These are phyloP conservation scores for Penicillium sp. DNA, from an alignment of 2,329 filamentous ascomycete species.

Conservation along the genomic window DNA sequence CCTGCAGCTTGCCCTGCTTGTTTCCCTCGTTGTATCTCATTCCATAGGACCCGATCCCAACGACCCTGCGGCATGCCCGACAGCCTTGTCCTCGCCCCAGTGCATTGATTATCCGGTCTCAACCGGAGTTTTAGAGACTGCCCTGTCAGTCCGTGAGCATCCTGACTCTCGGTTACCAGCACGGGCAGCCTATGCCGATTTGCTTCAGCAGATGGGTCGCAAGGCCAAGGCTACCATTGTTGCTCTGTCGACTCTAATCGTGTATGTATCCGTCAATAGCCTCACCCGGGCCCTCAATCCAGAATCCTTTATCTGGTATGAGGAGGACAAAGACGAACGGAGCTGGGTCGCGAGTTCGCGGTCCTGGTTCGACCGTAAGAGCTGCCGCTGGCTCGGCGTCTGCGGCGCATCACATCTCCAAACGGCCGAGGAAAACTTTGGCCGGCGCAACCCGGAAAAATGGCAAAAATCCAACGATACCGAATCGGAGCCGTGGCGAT, in stretches of 20 bases:
- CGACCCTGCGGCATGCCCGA: slow-evolving; percentile 11
- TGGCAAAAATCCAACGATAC: slow-evolving; percentile 22
- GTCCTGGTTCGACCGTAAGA: slow-evolving; percentile 69
- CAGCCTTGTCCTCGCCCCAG: slow-evolving; percentile 6
- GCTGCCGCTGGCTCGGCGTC: slow-evolving; percentile 72
- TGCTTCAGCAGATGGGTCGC: slow-evolving; percentile 39
- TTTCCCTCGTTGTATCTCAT: slow-evolving; percentile 14
- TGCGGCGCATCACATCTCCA: slow-evolving; percentile 73
- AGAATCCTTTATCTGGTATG: slow-evolving; percentile 55
- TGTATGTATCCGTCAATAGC: slow-evolving; percentile 43
- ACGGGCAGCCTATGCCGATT: slow-evolving; percentile 17
- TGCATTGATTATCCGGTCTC: slow-evolving; percentile 17
- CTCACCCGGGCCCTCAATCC: slow-evolving; percentile 59
- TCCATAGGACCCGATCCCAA: slow-evolving; percentile 1
- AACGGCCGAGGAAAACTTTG: slow-evolving; percentile 48
- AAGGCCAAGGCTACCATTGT: slow-evolving; percentile 40
- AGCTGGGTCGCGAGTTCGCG: slow-evolving; percentile 67
- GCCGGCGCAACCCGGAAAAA: slow-evolving; percentile 22
- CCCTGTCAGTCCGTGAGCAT: slow-evolving; percentile 13
- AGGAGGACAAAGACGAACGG: slow-evolving; percentile 59
- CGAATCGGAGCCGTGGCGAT: slow-evolving; percentile 35
- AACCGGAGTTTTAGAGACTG: slow-evolving; percentile 2
- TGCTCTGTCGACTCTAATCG: slow-evolving; percentile 40
- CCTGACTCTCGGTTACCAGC: slow-evolving; percentile 4
- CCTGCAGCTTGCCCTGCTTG: slow-evolving; percentile 10